Evolutionary conservation across 2,329 filamentous ascomycete species (phyloP).

Genomic region (Arthroderma uncinatum): DNA sequence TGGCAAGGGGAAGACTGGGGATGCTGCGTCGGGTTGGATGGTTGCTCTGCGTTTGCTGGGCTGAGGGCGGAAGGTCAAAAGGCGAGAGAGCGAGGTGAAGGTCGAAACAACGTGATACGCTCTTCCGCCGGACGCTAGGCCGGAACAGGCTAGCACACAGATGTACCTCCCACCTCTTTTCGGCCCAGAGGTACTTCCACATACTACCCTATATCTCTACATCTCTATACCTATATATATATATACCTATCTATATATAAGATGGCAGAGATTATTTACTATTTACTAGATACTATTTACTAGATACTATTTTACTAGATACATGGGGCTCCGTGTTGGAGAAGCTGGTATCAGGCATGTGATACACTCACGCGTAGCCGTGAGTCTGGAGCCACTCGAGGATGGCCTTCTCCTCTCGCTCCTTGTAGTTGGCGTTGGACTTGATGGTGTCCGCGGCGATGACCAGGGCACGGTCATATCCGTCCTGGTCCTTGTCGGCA

Average conservation of each 20-base stretch:
- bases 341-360: background rate
- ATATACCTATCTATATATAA: too few relatives aligned
- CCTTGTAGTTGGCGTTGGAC: slow-evolving; percentile 69
- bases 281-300: background rate
- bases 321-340: too few relatives aligned
- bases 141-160: too few relatives aligned
- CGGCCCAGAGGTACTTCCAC: background rate
- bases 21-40: background rate
- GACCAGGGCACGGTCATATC: slow-evolving; percentile 74
- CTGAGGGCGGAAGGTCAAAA: background rate
- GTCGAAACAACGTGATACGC: slow-evolving; percentile 4
- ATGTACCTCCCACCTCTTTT: too few relatives aligned
- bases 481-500: slow-evolving; percentile 68
- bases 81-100: slow-evolving; percentile 2
- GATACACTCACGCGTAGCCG: slow-evolving; percentile 36
- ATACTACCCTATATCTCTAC: too few relatives aligned
- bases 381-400: slow-evolving; percentile 65
- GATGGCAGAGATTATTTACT: too few relatives aligned
- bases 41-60: background rate
- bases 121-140: background rate
- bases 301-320: too few relatives aligned
- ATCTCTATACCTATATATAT: too few relatives aligned
- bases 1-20: background rate
- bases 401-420: slow-evolving; percentile 60
- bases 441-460: slow-evolving; percentile 79